Conservation (phyloP, 2,329 filamentous ascomycete genomes). For the Acrocalymma vagum region DNA sequence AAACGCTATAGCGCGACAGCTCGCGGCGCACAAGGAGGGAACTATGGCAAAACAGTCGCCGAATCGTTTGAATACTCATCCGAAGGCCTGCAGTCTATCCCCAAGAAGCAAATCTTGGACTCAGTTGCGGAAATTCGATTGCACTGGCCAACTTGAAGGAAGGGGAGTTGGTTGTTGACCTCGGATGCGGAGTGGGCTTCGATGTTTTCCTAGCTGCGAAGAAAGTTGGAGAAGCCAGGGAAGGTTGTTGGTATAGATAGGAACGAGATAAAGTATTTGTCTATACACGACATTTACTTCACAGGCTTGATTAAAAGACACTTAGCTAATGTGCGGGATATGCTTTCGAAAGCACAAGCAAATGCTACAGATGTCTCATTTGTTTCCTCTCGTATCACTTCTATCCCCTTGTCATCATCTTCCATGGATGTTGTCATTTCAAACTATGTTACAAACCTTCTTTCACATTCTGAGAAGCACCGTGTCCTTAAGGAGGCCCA, state of each 20-base stretch:
- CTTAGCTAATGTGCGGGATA: constrained; percentile 52
- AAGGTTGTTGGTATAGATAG: constrained; percentile 67
- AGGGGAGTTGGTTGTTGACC: constrained; percentile 66
- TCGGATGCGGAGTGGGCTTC: constrained; percentile 66
- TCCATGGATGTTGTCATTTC: constrained; percentile 66
- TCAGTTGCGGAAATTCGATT: constrained; percentile 65
- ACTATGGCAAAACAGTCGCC: constrained; percentile 14
- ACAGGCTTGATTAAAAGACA: constrained; percentile 4
- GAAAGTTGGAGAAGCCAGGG: constrained; percentile 59
- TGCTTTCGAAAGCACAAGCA: constrained; percentile 60
- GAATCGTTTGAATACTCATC: constrained; percentile 37
- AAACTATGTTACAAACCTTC: constrained; percentile 60
- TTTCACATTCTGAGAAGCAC: constrained; percentile 29
- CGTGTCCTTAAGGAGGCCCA: constrained; percentile 64
- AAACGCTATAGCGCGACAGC: constrained; percentile 20
- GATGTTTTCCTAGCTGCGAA: constrained; percentile 64
- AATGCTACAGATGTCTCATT: constrained; percentile 63
- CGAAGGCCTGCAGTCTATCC: constrained; percentile 59
- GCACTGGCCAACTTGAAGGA: constrained; percentile 58
- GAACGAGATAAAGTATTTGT: constrained; percentile 63
- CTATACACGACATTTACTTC: background rate
- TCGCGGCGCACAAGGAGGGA: constrained; percentile 1
- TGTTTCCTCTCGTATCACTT: constrained; percentile 60
- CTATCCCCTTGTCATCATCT: constrained; percentile 53
- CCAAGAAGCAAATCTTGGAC: constrained; percentile 59